phyloP scores from a whole-genome alignment of 192 early-diverging fungal genomes.

The Coemansia asiatica region DNA sequence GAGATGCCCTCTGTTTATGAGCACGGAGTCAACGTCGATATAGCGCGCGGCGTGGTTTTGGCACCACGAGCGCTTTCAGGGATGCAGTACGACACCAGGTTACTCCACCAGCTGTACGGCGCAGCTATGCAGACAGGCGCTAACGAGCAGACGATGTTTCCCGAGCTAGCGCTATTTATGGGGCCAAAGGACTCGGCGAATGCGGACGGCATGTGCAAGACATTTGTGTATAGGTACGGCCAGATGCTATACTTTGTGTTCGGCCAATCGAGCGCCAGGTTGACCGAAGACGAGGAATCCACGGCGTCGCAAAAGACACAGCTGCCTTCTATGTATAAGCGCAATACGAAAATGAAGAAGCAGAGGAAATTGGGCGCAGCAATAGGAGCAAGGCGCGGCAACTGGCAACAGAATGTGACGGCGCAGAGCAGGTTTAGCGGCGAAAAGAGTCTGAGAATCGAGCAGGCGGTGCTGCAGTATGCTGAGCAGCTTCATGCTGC shows the following conservation, averaged over 20 bases:
- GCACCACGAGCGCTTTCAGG: conserved; percentile 35
- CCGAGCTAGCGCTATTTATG: conserved; percentile 22
- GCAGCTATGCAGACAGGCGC: neutral
- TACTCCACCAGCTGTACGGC: conserved; percentile 16
- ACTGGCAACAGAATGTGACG: neutral
- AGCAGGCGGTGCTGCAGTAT: conserved; percentile 33
- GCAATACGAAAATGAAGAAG: neutral
- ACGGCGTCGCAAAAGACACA: neutral
- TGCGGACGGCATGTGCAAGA: conserved; percentile 12
- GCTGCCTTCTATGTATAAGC: neutral
- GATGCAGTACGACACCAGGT: conserved; percentile 47
- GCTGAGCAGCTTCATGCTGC: conserved; percentile 42
- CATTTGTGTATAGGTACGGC: conserved; percentile 46
- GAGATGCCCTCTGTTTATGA: conserved; percentile 38
- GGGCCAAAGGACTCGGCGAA: neutral
- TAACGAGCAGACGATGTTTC: neutral
- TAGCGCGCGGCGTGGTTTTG: conserved; percentile 41
- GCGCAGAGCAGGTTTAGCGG: conserved; percentile 5
- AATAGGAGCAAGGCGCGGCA: neutral
- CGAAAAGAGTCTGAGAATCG: conserved; percentile 16
- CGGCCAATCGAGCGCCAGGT: neutral
- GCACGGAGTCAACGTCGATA: conserved; percentile 44
- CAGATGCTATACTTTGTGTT: conserved; percentile 34
- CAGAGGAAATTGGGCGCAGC: neutral
- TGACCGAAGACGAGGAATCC: neutral